Percentiles rank a stretch among this genome's conserved stretches.
Conservation (phyloP, 257 asterid genomes). For the Forsythia suspensa region DNA sequence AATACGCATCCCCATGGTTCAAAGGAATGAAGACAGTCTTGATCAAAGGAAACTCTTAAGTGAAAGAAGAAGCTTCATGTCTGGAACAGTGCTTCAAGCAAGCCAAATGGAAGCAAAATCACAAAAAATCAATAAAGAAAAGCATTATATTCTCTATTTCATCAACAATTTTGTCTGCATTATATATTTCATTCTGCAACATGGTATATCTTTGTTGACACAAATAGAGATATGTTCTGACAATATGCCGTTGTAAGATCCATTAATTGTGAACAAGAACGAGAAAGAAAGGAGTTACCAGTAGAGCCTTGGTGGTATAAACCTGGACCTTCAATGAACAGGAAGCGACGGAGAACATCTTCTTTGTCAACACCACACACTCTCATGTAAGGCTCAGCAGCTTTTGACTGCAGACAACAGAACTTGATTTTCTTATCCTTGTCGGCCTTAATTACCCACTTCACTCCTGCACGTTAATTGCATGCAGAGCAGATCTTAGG, state of each 20-base stretch:
- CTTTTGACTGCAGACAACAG: conserved; percentile 87
- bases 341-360: conserved; percentile 76
- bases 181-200: neutral
- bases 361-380: conserved; percentile 58
- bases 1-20: neutral
- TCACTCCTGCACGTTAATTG: conserved; percentile 62
- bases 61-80: conserved; percentile 4
- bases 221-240: neutral
- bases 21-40: neutral
- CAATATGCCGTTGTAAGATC: neutral
- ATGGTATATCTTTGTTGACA: neutral
- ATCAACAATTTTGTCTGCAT: neutral
- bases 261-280: neutral
- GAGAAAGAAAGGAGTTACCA: conserved; percentile 43
- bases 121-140: neutral
- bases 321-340: conserved; percentile 83
- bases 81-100: neutral
- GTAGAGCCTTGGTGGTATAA: conserved; percentile 85
- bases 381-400: conserved; percentile 88
- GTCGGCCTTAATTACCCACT: conserved; percentile 74
- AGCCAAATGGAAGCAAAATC: neutral
- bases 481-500: neutral
- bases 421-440: conserved; percentile 77
- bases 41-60: neutral
- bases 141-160: neutral